Base-by-base conservation (phyloP, 345 rosid genomes). In the Eucalyptus sp. region DNA sequence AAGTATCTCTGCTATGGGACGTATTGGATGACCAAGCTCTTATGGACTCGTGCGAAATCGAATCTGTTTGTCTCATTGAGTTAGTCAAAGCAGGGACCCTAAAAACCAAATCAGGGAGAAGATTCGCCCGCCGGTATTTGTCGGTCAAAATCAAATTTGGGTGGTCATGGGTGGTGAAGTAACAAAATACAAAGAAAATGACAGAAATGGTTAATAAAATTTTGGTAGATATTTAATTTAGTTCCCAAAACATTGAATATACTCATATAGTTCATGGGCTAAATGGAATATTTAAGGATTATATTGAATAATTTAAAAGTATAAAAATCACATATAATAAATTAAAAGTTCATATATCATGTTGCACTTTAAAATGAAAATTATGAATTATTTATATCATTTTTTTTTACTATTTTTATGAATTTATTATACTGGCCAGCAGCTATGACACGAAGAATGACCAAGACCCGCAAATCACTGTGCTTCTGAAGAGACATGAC, bases 181-280 rank as follows among this genome's bases (percentile, higher is more conserved):
- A 27, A 62, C 3, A 62, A 62, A 62, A 62, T 6, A 62, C 13
- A 56, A 24, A 56, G 29, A 56, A 22, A 56, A 56, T 24, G 29
- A 56, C 58, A 52, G 20, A 52, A 52, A 52, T 52, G 10, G 10
- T 4, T 52, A 20, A 20, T 52, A 52, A 52, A 56, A 5, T 56
- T 4, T 9, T 24, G 0, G 1, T 24, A 56, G 1, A 9, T 24
- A 1, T 56, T 56, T 3, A 4, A 1, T 56, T 56, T 56, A 56
- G 29, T 24, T 24, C 6, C 3, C 4, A 9, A 18, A 52, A 56
- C 1, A 56, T 22, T 24, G 3, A 56, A 56, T 24, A 56, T 24
- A 22, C 5, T 56, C 3, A 56, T 9, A 22, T 56, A 56, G 5
- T 10, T 56, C 1, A 4, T 22, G 62, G 1, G 6, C 0, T 52